phyloP scores from a whole-genome alignment of 306 rosid genomes.

The Pyrus communis region DNA sequence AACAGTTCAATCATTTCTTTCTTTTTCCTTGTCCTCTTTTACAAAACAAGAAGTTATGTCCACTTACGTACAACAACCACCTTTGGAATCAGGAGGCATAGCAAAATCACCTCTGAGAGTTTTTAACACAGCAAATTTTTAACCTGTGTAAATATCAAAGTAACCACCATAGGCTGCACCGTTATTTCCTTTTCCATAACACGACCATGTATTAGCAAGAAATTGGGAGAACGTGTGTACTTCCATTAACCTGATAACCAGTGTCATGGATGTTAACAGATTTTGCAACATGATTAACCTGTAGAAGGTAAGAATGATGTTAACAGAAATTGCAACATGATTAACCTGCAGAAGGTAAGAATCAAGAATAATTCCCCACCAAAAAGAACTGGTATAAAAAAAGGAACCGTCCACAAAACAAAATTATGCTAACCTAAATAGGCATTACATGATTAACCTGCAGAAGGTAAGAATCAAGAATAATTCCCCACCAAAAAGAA shows the following conservation, averaged over 20 bases:
- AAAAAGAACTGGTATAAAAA: not conserved
- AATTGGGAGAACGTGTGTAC: conserved; percentile 86
- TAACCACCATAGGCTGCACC: conserved; percentile 99
- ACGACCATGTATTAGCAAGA: conserved; percentile 86
- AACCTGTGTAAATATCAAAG: conserved; percentile 90
- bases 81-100: conserved; percentile 99
- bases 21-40: not conserved
- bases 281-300: conserved; percentile 96
- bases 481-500: conserved; percentile 6
- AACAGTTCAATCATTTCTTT: not conserved
- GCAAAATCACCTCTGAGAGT: conserved; percentile 40
- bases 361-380: conserved; percentile 18
- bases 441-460: too few relatives aligned
- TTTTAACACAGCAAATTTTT: not conserved
- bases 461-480: conserved; percentile 1
- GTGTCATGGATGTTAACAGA: conserved; percentile 73
- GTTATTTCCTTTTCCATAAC: conserved; percentile 90
- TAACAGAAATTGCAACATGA: too few relatives aligned
- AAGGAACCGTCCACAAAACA: not conserved
- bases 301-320: conserved; percentile 19
- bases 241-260: conserved; percentile 80
- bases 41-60: not conserved
- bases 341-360: too few relatives aligned
- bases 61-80: conserved; percentile 70
- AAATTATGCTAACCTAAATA: too few relatives aligned